phyloP scores from a whole-genome alignment of 257 asterid genomes.

The Rauvolfia tetraphylla region DNA sequence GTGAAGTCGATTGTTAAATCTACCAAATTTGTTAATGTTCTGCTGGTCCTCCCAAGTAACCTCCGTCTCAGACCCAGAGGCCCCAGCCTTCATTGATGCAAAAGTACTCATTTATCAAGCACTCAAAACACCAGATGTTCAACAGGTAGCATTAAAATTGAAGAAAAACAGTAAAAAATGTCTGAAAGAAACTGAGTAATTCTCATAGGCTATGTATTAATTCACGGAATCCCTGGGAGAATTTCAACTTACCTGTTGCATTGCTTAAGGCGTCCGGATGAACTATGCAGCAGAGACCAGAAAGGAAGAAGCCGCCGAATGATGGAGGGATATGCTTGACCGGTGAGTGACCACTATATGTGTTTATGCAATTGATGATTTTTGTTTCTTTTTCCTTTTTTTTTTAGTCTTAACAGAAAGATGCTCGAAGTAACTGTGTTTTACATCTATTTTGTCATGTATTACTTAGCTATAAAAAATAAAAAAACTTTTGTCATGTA shows the following conservation, averaged over 20 bases:
- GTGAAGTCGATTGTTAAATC: constrained; percentile 83
- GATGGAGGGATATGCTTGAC: no score
- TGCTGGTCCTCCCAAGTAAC: constrained; percentile 99
- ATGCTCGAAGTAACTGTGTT: no score
- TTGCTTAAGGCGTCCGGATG: not conserved
- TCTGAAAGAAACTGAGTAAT: not conserved
- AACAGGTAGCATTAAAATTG: not conserved
- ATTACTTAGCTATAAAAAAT: no score
- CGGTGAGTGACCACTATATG: no score
- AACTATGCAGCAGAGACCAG: not conserved
- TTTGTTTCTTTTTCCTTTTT: no score
- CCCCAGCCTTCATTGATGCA: constrained; percentile 45
- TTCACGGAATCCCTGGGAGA: not conserved
- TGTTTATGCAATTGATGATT: no score
- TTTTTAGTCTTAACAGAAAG: no score
- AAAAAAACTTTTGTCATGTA: no score
- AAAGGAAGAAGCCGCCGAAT: constrained; percentile 1
- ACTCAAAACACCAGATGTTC: not conserved
- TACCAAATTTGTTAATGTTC: constrained; percentile 85
- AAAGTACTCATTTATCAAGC: not conserved
- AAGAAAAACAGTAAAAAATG: no score
- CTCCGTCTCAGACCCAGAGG: constrained; percentile 66
- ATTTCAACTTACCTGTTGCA: constrained; percentile 7
- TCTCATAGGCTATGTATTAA: not conserved
- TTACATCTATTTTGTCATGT: no score